Conservation (phyloP, 306 rosid species). For the Argentina anserina region DNA sequence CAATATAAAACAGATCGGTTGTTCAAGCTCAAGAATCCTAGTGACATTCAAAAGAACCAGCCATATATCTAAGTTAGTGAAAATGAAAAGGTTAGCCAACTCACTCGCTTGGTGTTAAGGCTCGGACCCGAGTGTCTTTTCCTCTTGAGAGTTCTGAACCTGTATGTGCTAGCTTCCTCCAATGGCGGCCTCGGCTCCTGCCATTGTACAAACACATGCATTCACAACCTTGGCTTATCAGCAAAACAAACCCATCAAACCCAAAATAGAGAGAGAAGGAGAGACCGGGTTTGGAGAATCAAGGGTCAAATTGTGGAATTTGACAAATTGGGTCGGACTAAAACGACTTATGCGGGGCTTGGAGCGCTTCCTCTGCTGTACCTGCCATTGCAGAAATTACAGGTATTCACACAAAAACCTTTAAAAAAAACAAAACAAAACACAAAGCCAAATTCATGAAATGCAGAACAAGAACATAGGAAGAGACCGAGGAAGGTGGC, state of each 20-base stretch:
- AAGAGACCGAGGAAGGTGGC: neutral
- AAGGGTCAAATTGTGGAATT: neutral
- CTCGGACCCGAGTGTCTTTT: neutral
- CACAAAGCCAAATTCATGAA: neutral
- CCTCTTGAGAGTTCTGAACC: neutral
- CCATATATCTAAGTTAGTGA: neutral
- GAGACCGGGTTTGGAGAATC: neutral
- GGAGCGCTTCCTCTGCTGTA: neutral
- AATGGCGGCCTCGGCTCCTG: constrained; percentile 4
- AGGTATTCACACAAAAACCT: neutral
- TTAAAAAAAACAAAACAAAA: neutral
- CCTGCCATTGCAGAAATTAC: neutral
- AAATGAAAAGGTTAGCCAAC: neutral
- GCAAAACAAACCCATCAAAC: neutral
- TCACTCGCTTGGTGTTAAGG: constrained; percentile 6
- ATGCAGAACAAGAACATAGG: neutral
- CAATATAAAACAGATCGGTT: neutral
- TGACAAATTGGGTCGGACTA: neutral
- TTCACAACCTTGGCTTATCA: neutral
- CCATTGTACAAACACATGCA: neutral
- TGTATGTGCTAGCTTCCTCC: neutral
- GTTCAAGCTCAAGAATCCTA: neutral
- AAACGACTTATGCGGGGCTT: neutral
- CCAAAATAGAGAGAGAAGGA: neutral
- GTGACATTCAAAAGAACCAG: neutral